Evolutionary conservation across 768 basidiomycete genomes (phyloP), one percentile per base, ranked within the genome.

Genomic region (Amanita brunnescens): DNA sequence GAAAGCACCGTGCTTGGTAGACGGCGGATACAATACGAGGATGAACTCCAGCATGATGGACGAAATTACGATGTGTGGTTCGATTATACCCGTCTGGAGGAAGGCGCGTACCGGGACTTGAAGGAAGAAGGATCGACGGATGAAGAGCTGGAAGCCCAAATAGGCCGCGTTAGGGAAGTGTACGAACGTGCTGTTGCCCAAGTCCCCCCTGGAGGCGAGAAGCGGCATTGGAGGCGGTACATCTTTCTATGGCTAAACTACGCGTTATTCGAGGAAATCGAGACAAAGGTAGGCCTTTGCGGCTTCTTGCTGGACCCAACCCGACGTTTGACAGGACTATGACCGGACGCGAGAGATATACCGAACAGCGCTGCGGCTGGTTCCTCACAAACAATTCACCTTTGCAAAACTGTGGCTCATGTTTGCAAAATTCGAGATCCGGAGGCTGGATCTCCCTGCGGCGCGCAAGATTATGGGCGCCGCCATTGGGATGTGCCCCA

Each of bases 41-140:
- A 99, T 56, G 96, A 99, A 67, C 69, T 98, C 2, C 65, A 83
- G 8, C 87, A 95, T 52, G 92, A 98, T 56, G 85, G 91, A 0
- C 81, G 86, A 38, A 97, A 97, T 64, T 99, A 97, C 62, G 96
- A 98, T 65, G 85, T 87, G 0, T 99, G 96, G 96, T 97, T 99
- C 62, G 96, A 98, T 61, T 95, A 95, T 59, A 80, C 91, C 18
- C 78, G 94, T 14, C 64, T 99, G 30, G 96, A 98, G 63, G 96
- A 98, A 67, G 88, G 83, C 20, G 90, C 93, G 0, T 79, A 81
- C 58, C 71, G 78, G 30, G 84, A 91, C 53, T 72, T 91, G 21
- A 79, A 72, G 57, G 85, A 85, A 12, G 87, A 89, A 55, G 90
- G 87, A 2, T 78, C 77, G 5, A 83, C 85, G 1, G 69, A 73